phyloP scores from a whole-genome alignment of 169 alveolate species.

The Eimeria praecox region DNA sequence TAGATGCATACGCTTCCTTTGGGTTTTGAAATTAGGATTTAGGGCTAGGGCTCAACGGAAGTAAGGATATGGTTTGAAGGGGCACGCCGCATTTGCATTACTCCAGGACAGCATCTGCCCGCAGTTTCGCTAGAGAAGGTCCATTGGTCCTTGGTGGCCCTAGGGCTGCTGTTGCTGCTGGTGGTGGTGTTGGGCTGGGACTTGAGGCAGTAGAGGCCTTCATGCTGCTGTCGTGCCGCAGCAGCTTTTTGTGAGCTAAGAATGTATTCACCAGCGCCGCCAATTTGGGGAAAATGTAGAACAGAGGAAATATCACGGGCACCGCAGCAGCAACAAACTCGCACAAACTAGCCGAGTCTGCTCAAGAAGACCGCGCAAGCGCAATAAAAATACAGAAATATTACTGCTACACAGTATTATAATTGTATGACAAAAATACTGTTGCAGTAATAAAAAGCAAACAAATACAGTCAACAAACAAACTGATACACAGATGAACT shows the following conservation, averaged over 20 bases:
- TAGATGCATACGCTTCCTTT: too few relatives aligned
- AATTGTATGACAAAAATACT: too few relatives aligned
- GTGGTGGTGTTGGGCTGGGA: background rate
- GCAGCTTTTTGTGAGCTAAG: slow-evolving; percentile 55
- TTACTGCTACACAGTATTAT: too few relatives aligned
- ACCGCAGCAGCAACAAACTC: slow-evolving; percentile 59
- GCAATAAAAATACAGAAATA: too few relatives aligned
- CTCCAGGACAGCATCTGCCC: slow-evolving; percentile 51
- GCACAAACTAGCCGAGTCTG: slow-evolving; percentile 53
- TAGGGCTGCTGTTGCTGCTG: too few relatives aligned
- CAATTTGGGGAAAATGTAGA: slow-evolving; percentile 67
- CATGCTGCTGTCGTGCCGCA: slow-evolving; percentile 49
- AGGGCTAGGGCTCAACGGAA: background rate
- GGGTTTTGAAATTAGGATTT: too few relatives aligned
- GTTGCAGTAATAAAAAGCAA: too few relatives aligned
- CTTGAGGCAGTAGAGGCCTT: background rate
- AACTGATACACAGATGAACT: background rate
- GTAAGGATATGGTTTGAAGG: background rate
- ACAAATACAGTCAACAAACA: background rate
- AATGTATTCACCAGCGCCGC: slow-evolving; percentile 74
- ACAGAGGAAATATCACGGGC: slow-evolving; percentile 67
- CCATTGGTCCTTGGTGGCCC: background rate
- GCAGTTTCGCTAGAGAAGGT: background rate
- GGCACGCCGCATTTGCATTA: background rate
- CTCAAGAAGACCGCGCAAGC: too few relatives aligned